Percentiles rank a stretch among this genome's conserved stretches.
Evolutionary conservation across 2,329 filamentous ascomycete genomes (phyloP).

Genomic region (Trichoderma afroharzianum): DNA sequence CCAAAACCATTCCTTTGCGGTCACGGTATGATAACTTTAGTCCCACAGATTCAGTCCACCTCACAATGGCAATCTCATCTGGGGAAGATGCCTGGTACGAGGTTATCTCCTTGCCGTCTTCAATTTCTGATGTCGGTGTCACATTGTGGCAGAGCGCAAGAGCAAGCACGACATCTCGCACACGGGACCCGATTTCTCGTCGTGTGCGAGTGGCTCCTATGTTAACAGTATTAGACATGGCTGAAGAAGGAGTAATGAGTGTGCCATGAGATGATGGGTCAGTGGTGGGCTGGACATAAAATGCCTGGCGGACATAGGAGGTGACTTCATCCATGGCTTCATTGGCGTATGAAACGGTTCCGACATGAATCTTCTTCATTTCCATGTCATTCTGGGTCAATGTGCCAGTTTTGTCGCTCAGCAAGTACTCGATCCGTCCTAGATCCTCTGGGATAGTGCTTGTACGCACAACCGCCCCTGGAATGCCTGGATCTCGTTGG

Average conservation of each 20-base stretch:
- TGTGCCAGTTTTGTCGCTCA: slow-evolving; percentile 98
- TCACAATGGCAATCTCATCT: slow-evolving; percentile 96
- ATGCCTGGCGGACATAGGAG: slow-evolving; percentile 80
- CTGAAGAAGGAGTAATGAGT: slow-evolving; percentile 74
- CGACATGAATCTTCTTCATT: slow-evolving; percentile 97
- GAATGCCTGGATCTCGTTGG: slow-evolving; percentile 83
- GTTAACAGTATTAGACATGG: slow-evolving; percentile 58
- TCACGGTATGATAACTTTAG: slow-evolving; percentile 81
- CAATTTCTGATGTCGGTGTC: slow-evolving; percentile 76
- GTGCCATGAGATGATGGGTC: slow-evolving; percentile 42
- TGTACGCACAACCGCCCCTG: slow-evolving; percentile 87
- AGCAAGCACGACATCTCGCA: slow-evolving; percentile 88
- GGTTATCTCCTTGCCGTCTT: slow-evolving; percentile 70
- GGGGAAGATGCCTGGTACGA: slow-evolving; percentile 96
- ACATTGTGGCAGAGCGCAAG: slow-evolving; percentile 96
- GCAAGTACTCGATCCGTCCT: slow-evolving; percentile 89
- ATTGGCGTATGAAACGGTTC: slow-evolving; percentile 95
- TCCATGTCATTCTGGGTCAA: slow-evolving; percentile 98
- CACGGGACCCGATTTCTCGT: slow-evolving; percentile 87
- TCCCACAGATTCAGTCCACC: slow-evolving; percentile 91
- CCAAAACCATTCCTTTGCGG: slow-evolving; percentile 77
- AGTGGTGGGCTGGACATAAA: slow-evolving; percentile 52
- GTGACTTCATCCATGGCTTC: slow-evolving; percentile 98
- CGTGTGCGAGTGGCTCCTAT: slow-evolving; percentile 73
- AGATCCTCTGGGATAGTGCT: slow-evolving; percentile 97